Evolutionary conservation across 139 green algal genomes (phyloP).

Genomic region (Parachlorella kessleri): DNA sequence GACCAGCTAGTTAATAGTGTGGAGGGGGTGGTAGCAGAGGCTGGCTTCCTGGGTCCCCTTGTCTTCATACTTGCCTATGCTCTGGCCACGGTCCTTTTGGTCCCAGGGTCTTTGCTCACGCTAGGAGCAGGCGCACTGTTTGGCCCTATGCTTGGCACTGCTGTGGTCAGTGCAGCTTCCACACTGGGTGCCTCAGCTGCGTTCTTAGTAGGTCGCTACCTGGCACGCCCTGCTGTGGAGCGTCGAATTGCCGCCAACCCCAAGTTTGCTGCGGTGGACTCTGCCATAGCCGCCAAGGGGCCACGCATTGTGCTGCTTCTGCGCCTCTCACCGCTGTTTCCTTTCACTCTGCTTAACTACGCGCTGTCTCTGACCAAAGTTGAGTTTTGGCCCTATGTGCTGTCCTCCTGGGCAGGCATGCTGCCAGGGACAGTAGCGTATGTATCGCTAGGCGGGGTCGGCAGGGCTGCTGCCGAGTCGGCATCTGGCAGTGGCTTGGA

Average conservation of each 20-base stretch:
- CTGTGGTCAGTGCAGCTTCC: constrained; percentile 63
- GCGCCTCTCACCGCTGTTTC: constrained; percentile 72
- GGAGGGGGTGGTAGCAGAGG: constrained; percentile 7
- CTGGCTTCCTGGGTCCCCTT: constrained; percentile 46
- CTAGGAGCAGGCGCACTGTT: constrained; percentile 78
- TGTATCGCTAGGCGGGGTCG: constrained; percentile 67
- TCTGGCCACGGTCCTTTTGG: constrained; percentile 64
- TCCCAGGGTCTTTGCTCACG: constrained; percentile 76
- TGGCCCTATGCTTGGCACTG: constrained; percentile 64
- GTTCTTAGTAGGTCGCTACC: constrained; percentile 71
- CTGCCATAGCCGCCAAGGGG: constrained; percentile 49
- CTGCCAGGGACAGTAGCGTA: constrained; percentile 84
- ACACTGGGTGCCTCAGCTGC: constrained; percentile 62
- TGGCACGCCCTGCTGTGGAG: constrained; percentile 60
- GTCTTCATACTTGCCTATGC: constrained; percentile 69
- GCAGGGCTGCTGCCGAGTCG: constrained; percentile 50
- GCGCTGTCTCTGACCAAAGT: constrained; percentile 62
- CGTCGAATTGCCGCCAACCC: constrained; percentile 29
- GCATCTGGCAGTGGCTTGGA: constrained; percentile 36
- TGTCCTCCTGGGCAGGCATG: constrained; percentile 81
- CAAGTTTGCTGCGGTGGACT: constrained; percentile 54
- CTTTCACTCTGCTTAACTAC: constrained; percentile 82
- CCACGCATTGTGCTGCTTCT: constrained; percentile 75
- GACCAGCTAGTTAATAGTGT: not conserved
- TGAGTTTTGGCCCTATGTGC: constrained; percentile 57